Evolutionary conservation across 2,329 filamentous ascomycete genomes (phyloP).

Genomic region (Cyanodermella asteris): DNA sequence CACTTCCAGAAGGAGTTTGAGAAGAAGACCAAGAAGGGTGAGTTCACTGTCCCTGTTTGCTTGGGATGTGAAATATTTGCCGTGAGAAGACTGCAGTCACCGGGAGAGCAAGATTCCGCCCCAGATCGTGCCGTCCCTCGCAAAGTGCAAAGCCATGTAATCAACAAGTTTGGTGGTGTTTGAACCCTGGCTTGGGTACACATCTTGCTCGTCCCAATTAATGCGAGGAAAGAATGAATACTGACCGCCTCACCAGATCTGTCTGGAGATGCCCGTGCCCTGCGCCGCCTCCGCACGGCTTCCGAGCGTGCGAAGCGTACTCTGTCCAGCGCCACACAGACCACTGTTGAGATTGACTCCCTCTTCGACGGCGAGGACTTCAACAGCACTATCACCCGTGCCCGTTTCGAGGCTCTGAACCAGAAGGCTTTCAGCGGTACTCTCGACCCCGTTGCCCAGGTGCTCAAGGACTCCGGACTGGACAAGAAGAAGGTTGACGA

Average conservation of each 20-base stretch:
- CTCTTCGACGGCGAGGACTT: constrained; percentile 97
- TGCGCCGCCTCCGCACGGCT: constrained; percentile 87
- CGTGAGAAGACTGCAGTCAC: too few species aligned
- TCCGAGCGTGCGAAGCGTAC: constrained; percentile 99
- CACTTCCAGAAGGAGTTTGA: constrained; percentile 94
- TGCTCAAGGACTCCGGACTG: constrained; percentile 75
- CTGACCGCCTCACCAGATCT: too few species aligned
- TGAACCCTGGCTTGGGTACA: too few species aligned
- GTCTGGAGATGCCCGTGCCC: constrained; percentile 66
- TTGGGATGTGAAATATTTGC: too few species aligned
- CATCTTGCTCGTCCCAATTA: too few species aligned
- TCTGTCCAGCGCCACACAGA: constrained; percentile 89
- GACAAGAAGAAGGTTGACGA: constrained; percentile 89
- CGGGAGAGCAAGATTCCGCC: too few species aligned
- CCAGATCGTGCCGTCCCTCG: too few species aligned
- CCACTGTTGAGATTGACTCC: constrained; percentile 95
- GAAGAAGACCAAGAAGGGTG: constrained; percentile 57
- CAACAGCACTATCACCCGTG: constrained; percentile 91
- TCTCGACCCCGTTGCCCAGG: constrained; percentile 85
- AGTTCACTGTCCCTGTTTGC: too few species aligned
- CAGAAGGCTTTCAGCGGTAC: constrained; percentile 86
- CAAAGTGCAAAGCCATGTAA: too few species aligned
- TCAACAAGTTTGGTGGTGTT: too few species aligned
- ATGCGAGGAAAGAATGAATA: too few species aligned
- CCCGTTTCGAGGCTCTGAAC: constrained; percentile 97